phyloP scores from a whole-genome alignment of 768 basidiomycete genomes.

The Boletellus emodensis region DNA sequence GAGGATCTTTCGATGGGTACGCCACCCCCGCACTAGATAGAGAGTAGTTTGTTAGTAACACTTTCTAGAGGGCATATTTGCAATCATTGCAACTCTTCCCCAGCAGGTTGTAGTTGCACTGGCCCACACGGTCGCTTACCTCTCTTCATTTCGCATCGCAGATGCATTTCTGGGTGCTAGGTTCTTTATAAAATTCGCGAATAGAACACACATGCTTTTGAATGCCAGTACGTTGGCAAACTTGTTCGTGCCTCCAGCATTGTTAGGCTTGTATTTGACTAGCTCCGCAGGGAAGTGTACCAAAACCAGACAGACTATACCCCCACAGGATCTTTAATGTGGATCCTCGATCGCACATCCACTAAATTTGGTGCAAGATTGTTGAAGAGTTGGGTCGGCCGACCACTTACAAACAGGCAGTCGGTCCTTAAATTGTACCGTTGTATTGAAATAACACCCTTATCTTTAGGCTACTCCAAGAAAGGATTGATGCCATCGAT shows the following conservation, averaged over 20 bases:
- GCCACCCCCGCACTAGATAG: not conserved
- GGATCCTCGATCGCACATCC: slow-evolving; percentile 81
- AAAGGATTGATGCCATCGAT: slow-evolving; percentile 78
- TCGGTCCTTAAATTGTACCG: slow-evolving; percentile 29
- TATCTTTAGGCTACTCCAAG: slow-evolving; percentile 60
- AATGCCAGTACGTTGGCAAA: slow-evolving; percentile 86
- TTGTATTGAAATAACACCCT: not conserved
- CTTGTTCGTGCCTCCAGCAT: slow-evolving; percentile 38
- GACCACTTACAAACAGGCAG: slow-evolving; percentile 74
- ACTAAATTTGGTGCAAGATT: slow-evolving; percentile 87
- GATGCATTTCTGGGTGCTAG: slow-evolving; percentile 72
- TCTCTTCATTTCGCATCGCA: slow-evolving; percentile 71
- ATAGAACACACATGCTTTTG: slow-evolving; percentile 79
- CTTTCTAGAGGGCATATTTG: slow-evolving; percentile 55
- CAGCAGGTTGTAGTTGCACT: slow-evolving; percentile 66
- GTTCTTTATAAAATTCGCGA: slow-evolving; percentile 77
- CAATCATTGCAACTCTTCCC: slow-evolving; percentile 61
- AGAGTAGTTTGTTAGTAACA: not conserved
- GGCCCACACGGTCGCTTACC: slow-evolving; percentile 67
- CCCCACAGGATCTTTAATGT: slow-evolving; percentile 72
- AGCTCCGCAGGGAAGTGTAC: slow-evolving; percentile 68
- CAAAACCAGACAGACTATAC: slow-evolving; percentile 82
- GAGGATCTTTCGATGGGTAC: slow-evolving; percentile 30
- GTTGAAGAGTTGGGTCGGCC: slow-evolving; percentile 81
- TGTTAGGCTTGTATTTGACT: not conserved